phyloP scores from a whole-genome alignment of 257 asterid species.

The Ballota nigra region DNA sequence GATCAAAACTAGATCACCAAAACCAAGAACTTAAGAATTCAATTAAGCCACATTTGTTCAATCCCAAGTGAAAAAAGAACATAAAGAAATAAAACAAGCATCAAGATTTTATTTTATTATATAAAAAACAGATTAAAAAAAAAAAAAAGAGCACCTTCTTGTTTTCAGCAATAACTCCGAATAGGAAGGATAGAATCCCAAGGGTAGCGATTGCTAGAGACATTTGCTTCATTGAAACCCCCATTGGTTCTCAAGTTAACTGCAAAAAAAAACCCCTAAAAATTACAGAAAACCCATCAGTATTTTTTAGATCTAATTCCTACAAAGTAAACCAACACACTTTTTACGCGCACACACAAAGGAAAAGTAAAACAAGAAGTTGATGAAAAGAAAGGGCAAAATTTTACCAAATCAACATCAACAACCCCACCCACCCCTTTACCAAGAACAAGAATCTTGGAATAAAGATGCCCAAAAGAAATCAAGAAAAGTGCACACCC shows the following conservation, averaged over 20 bases:
- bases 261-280: slow-evolving; percentile 1
- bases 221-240: slow-evolving; percentile 51
- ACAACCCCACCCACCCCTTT: slow-evolving; percentile 22
- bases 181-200: slow-evolving; percentile 51
- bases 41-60: background rate
- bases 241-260: slow-evolving; percentile 40
- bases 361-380: background rate
- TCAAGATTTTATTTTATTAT: background rate
- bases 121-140: slow-evolving; percentile 9
- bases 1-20: background rate
- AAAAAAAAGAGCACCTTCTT: slow-evolving; percentile 47
- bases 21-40: background rate
- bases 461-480: slow-evolving; percentile 8
- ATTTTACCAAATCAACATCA: slow-evolving; percentile 7
- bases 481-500: too few species aligned
- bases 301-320: background rate
- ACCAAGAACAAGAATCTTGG: slow-evolving; percentile 12
- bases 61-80: background rate
- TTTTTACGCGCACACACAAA: background rate
- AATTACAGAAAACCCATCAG: background rate
- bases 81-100: background rate
- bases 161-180: slow-evolving; percentile 67
- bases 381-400: background rate
- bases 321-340: slow-evolving; percentile 4
- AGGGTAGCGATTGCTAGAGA: slow-evolving; percentile 48